Base-by-base conservation (phyloP, 768 basidiomycete species). In the Cystobasidium ongulense region DNA sequence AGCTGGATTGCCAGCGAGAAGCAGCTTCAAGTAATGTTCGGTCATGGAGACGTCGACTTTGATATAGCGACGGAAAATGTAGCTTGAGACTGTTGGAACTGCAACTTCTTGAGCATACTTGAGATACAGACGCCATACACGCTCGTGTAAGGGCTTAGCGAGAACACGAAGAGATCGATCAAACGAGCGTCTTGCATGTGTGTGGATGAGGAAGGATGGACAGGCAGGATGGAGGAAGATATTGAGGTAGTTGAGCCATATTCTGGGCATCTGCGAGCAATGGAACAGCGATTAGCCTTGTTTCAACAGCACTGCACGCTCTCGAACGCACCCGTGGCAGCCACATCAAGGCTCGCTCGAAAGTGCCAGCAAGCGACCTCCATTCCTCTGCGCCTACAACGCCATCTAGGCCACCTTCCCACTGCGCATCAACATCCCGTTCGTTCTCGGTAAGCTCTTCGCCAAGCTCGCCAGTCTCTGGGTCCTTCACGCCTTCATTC, bases 311-410 rank as follows among this genome's bases (percentile, higher is more conserved):
- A 25, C 25, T 25, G 76, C 27, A 67, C 46, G 4, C 39, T 50
- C n/a, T 38, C 7, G 25, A 35, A 83, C 87, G 76, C 78, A 92
- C 93, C 81, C 88, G 90, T 70, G 93, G 92, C 63, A 97, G 81
- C 90, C 92, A 98, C 88, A 91, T 91, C 46, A 99, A 83, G 73
- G 91, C 91, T 74, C 96, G 86, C 80, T 99, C 96, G 80, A 92
- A 95, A 0, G 87, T 86, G 10, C 92, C 90, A 21, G 95, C 85
- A 15, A 99, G 85, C 18, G 87, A 82, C 79, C 87, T 91, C 96
- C 96, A 99, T 81, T 99, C 96, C 76, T 91, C 88, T 88, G 89
- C 96, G 4, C 95, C 96, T n/a, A 96, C 85, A 5, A 93, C 84
- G 1, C 89, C 87, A 79, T 98, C 91, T 63, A 98, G 82, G 21